Evolutionary conservation across 495 filamentous ascomycete genomes (phyloP), one percentile per base, ranked within the genome.

Genomic region (Niebla homalea): DNA sequence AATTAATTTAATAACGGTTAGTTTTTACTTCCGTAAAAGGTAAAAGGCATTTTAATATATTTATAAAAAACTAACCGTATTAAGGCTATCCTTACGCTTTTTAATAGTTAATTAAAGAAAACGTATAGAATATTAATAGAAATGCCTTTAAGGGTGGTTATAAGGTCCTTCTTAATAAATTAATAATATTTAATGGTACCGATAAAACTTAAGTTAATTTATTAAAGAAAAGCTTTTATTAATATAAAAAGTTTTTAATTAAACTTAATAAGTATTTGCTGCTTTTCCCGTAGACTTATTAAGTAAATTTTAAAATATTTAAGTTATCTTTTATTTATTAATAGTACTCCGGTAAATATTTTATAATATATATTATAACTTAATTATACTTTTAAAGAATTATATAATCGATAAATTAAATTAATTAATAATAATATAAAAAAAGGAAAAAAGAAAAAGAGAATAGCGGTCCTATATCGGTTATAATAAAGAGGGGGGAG

Each of bases 101-200:
- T n/a, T n/a, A n/a, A n/a, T n/a, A n/a, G n/a, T n/a, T n/a, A n/a
- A n/a, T n/a, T n/a, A n/a, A n/a, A n/a, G n/a, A n/a, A n/a, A n/a
- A n/a, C n/a, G n/a, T n/a, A n/a, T n/a, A n/a, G n/a, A n/a, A n/a
- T n/a, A n/a, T n/a, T n/a, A n/a, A 38, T 52, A 7, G 19, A 38
- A 37, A 52, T 46, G 18, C 35, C n/a, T 39, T 38, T 5, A 25
- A 52, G 19, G 22, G 32, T 52, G 5, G 43, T 38, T 4, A 52
- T 20, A 52, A 14, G 22, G 16, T 52, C 36, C 18, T 52, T 52
- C 21, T 52, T 12, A 5, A 12, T 52, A 20, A 47, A 47, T 40
- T 18, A 18, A n/a, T 14, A 47, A 19, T 47, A 52, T 38, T 22
- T 52, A 29, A 15, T 18, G 20, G 36, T 14, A 29, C 47, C 10